Evolutionary conservation across 2,329 filamentous ascomycete genomes (phyloP), one percentile per base, ranked within the genome.

Genomic region (Acephala macrosclerotiorum): DNA sequence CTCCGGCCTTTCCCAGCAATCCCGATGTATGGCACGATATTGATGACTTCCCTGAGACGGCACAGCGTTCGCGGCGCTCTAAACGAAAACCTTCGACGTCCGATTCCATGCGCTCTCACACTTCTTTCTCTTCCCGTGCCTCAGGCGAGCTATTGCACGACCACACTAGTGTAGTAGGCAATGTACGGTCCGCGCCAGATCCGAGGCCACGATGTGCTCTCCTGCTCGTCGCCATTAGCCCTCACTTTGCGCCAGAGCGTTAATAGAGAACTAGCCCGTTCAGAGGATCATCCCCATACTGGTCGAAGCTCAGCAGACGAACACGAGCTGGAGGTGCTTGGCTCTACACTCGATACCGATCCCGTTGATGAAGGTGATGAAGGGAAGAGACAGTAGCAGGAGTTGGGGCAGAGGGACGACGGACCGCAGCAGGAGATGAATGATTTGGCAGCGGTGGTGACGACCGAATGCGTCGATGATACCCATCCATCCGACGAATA

Each of bases 21-120:
- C 53, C 61, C 58, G 55, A 38, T 38, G 14, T 38, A 14, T 38
- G 14, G 36, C 36, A 38, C 36, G 36, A 38, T 38, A 38, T 38
- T 68, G 38, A 71, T 69, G 35, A 71, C 64, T 67, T 65, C 20
- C 67, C 22, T 61, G 63, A 70, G 57, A n/a, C n/a, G n/a, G n/a
- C n/a, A n/a, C n/a, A n/a, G n/a, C n/a, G n/a, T n/a, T n/a, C n/a
- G n/a, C n/a, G n/a, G n/a, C n/a, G n/a, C n/a, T n/a, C n/a, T n/a
- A n/a, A n/a, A n/a, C n/a, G n/a, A n/a, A n/a, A n/a, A 64, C 53
- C 63, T 70, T 65, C 51, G 36, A 61, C 55, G 35, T 58, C 35
- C 35, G n/a, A 61, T 38, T 61, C 58, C 25, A 49, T 65, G 16
- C 40, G 1, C 16, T 33, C 45, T 67, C 26, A 65, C 63, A 60